Evolutionary conservation across 257 asterid species (phyloP), one percentile per base, ranked within the genome.

Genomic region (Nicotiana tomentosiformis): DNA sequence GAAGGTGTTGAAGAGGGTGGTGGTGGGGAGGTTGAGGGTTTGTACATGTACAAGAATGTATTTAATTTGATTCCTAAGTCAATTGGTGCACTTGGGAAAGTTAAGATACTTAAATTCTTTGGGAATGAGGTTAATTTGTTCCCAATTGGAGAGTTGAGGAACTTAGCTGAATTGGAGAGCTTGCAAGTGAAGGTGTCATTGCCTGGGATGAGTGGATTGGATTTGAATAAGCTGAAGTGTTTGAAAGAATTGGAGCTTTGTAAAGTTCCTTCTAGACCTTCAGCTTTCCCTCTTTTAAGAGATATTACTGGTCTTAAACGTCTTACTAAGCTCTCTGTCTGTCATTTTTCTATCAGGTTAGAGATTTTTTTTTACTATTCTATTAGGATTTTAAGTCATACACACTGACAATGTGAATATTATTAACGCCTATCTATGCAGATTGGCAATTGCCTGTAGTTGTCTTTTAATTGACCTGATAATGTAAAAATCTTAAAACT

Each of bases 271-370:
- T 84, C 88, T 4, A 93, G 95, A 88, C 93, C 94, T 18, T 95
- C 97, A 10, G 90, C 92, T 26, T 88, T 90, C 78, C 96, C 93
- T 2, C 33, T 92, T 86, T 86, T 95, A 88, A 90, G 91, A 64
- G 97, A 91, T 84, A 87, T 96, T 81, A 87, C 93, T 30, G 95
- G 91, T 74, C 94, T 94, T 35, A 90, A 89, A 84, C 77, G 93
- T 87, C 89, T 96, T 89, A 96, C 95, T 5, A 94, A 88, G 90
- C 96, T 96, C 76, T 90, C 98, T 61, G 88, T 96, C 66, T 94
- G 99, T 79, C 98, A 94, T 87, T 96, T 96, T 86, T 94, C 98
- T 17, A 93, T 96, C 69, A 91, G 99, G 99, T 94, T 46, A 60
- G 86, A 86, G 68, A 56, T 81, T 51, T 68, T 26, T 80, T 35